A percentile compares a stretch with the other conserved stretches of the same genome.
These are phyloP conservation scores for Parsonsia alboflavescens DNA, from an alignment of 257 asterid genomes.

Conservation along the genomic window DNA sequence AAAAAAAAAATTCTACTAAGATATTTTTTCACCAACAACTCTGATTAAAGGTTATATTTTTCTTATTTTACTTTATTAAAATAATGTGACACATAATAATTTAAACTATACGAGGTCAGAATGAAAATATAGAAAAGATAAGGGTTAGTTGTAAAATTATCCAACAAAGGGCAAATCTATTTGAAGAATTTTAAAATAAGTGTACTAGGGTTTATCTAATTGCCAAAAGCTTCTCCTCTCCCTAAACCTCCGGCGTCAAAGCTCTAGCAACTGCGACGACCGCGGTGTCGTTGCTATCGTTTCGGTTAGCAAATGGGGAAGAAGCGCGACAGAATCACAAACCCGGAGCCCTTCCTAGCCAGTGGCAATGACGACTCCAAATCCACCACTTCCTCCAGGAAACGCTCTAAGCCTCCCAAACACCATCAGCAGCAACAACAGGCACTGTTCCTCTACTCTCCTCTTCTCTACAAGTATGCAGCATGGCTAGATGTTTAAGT, in stretches of 20 bases:
- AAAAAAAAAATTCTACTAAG: no score
- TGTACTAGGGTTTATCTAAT: slow-evolving; percentile 15
- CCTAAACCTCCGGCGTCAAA: not conserved
- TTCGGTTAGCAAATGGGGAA: slow-evolving; percentile 42
- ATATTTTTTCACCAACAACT: no score
- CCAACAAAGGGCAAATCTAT: not conserved
- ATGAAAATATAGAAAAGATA: not conserved
- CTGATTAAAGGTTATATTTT: no score
- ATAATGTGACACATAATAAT: no score
- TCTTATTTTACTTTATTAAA: no score
- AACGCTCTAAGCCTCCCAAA: slow-evolving; percentile 61
- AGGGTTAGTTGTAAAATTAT: not conserved
- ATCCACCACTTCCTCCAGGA: slow-evolving; percentile 44
- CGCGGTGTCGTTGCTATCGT: not conserved
- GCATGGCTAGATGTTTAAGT: no score
- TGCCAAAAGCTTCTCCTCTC: not conserved
- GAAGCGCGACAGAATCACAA: slow-evolving; percentile 69
- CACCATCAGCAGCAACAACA: slow-evolving; percentile 61
- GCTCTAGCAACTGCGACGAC: not conserved
- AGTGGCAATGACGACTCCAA: slow-evolving; percentile 35
- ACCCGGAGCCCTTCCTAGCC: slow-evolving; percentile 69
- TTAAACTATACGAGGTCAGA: not conserved
- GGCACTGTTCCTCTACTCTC: slow-evolving; percentile 23
- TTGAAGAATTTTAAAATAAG: not conserved
- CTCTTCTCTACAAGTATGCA: not conserved